phyloP scores from a whole-genome alignment of 257 asterid genomes.

The Orobanche coerulescens region DNA sequence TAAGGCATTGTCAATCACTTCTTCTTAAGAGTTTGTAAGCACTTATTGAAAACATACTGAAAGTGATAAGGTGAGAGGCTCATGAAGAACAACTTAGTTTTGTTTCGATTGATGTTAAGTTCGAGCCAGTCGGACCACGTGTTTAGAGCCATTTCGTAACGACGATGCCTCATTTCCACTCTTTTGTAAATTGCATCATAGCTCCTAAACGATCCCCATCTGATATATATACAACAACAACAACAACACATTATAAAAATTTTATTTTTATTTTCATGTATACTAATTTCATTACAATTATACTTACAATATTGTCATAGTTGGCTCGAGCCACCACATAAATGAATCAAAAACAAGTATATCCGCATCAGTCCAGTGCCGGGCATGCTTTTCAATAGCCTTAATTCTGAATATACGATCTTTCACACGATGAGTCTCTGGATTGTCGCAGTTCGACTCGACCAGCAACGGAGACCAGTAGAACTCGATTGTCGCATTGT shows the following conservation, averaged over 20 bases:
- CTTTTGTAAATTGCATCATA: slow-evolving; percentile 38
- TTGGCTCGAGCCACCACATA: slow-evolving; percentile 57
- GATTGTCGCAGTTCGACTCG: slow-evolving; percentile 61
- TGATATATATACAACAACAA: too few relatives aligned
- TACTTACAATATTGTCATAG: slow-evolving; percentile 49
- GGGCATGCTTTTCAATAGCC: slow-evolving; percentile 51
- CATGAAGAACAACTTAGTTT: slow-evolving; percentile 47
- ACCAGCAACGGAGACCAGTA: slow-evolving; percentile 70
- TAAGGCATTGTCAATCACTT: too few relatives aligned
- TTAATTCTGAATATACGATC: slow-evolving; percentile 39
- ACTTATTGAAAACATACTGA: slow-evolving; percentile 2
- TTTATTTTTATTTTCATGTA: too few relatives aligned
- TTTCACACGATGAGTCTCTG: slow-evolving; percentile 28
- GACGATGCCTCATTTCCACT: slow-evolving; percentile 13
- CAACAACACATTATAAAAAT: too few relatives aligned
- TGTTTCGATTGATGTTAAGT: slow-evolving; percentile 39
- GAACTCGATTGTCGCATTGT: slow-evolving; percentile 50
- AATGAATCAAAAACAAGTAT: slow-evolving; percentile 55
- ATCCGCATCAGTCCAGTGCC: slow-evolving; percentile 60
- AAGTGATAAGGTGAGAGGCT: slow-evolving; percentile 47
- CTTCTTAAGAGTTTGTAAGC: too few relatives aligned
- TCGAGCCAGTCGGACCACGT: slow-evolving; percentile 69
- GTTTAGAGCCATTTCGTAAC: slow-evolving; percentile 51
- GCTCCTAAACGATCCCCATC: slow-evolving; percentile 49
- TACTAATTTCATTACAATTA: too few relatives aligned